Percentiles rank a stretch among this genome's conserved stretches.
phyloP scores from a whole-genome alignment of 1,284 basidiomycete species.

The Malassezia yamatoensis region DNA sequence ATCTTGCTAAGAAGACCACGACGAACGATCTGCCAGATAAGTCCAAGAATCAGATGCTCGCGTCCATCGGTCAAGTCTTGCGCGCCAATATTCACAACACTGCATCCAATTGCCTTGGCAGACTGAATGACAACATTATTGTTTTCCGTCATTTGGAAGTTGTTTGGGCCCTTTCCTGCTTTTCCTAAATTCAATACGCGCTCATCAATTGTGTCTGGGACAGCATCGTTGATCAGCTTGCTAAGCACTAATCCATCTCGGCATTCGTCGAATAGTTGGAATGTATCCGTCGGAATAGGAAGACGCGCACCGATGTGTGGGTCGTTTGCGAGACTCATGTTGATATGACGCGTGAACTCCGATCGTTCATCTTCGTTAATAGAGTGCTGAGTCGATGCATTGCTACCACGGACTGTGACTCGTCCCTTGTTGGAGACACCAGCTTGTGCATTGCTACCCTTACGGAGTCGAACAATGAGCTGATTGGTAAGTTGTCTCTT shows the following conservation, averaged over 20 bases:
- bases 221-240: slow-evolving; percentile 98
- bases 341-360: slow-evolving; percentile 97
- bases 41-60: slow-evolving; percentile 92
- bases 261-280: slow-evolving; percentile 97
- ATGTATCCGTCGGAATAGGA: slow-evolving; percentile 91
- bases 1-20: slow-evolving; percentile 85
- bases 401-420: slow-evolving; percentile 86
- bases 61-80: slow-evolving; percentile 82
- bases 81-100: slow-evolving; percentile 94
- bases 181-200: slow-evolving; percentile 72
- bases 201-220: slow-evolving; percentile 95
- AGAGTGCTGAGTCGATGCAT: slow-evolving; percentile 90
- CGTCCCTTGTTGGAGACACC: slow-evolving; percentile 58
- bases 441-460: slow-evolving; percentile 50
- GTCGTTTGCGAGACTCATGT: slow-evolving; percentile 79
- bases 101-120: slow-evolving; percentile 93
- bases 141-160: slow-evolving; percentile 99
- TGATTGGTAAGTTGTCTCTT: slow-evolving; percentile 8
- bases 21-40: slow-evolving; percentile 98
- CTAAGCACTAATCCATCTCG: slow-evolving; percentile 86
- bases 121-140: slow-evolving; percentile 99
- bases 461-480: slow-evolving; percentile 70
- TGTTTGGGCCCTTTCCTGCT: slow-evolving; percentile 54
- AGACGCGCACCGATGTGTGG: slow-evolving; percentile 69
- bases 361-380: slow-evolving; percentile 93